Evolutionary conservation across 2,329 filamentous ascomycete species (phyloP), one percentile per base, ranked within the genome.

Genomic region (Fusarium praegraminearum): DNA sequence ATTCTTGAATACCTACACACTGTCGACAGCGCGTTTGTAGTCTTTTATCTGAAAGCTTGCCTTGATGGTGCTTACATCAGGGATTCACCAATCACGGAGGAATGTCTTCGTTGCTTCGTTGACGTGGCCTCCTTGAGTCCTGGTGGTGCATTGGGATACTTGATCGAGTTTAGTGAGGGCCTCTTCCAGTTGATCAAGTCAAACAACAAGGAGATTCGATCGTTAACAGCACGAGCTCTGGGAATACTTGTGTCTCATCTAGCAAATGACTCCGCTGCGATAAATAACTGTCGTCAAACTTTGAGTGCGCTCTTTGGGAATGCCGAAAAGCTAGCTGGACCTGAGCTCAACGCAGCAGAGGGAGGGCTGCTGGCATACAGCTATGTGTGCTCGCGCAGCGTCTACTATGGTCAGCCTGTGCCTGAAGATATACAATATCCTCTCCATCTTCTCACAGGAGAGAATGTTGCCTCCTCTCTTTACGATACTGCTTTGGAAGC

Each of bases 231-330:
- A 18, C 89, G 89, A 63, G 87, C 89, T 0, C 88, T 94, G 72
- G 94, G 94, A 1, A 91, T 97, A 15, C 80, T 98, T 7, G 89
- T 87, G 1, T 91, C 93, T 0, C 91, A 95, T 76, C 83, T 84
- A 6, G 75, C 72, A 9, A 84, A 83, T 59, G 73, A 83, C 3
- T 70, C 80, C 1, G 74, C 78, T 7, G 62, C 54, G 2, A 63
- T 81, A 20, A 61, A 61, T 3, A 73, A 75, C 22, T 74, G 70
- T 55, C 61, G 69, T n/a, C 62, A 60, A 44, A 74, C 73, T 5
- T 57, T 89, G 26, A 69, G 78, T 18, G 74, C 79, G 0, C 80
- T 91, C 16, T 79, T 87, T 9, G 74, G 78, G n/a, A 75, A 78
- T 7, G 78, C 79, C 28, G 74, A 86, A 54, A 82, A 81, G 15